phyloP scores from a whole-genome alignment of 2,329 filamentous ascomycete species.

The Aureobasidium pullulans region DNA sequence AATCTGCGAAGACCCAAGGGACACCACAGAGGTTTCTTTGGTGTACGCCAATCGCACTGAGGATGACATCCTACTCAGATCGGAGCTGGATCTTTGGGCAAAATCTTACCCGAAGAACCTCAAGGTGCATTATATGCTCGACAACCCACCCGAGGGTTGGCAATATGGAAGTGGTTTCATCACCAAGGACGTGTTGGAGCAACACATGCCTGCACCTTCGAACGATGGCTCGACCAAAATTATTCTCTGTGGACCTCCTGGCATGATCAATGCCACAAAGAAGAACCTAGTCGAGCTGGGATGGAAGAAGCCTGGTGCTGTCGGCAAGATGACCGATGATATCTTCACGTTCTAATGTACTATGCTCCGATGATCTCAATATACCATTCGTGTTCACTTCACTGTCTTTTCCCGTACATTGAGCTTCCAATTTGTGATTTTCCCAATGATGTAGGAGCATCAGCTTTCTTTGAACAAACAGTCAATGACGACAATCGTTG shows the following conservation, averaged over 20 bases:
- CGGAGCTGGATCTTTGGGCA: slow-evolving; percentile 50
- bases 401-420: too few species aligned
- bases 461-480: too few species aligned
- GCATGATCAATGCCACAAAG: slow-evolving; percentile 53
- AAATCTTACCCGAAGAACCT: slow-evolving; percentile 43
- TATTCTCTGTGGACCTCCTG: slow-evolving; percentile 55
- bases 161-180: slow-evolving; percentile 44
- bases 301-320: slow-evolving; percentile 79
- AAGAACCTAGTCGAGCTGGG: slow-evolving; percentile 49
- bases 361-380: not conserved
- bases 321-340: slow-evolving; percentile 93
- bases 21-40: slow-evolving; percentile 50
- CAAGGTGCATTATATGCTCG: slow-evolving; percentile 49
- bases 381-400: not conserved
- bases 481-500: too few species aligned
- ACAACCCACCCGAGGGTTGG: slow-evolving; percentile 43
- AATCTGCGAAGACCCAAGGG: slow-evolving; percentile 54
- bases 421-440: too few species aligned
- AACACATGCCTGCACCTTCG: slow-evolving; percentile 41
- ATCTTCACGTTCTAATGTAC: slow-evolving; percentile 76
- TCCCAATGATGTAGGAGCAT: too few species aligned
- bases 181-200: slow-evolving; percentile 43
- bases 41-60: slow-evolving; percentile 55
- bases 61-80: slow-evolving; percentile 51
- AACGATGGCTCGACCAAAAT: slow-evolving; percentile 40